Base-by-base conservation (phyloP, 805 yeast genomes). In the Metschnikowia bowlesiae region DNA sequence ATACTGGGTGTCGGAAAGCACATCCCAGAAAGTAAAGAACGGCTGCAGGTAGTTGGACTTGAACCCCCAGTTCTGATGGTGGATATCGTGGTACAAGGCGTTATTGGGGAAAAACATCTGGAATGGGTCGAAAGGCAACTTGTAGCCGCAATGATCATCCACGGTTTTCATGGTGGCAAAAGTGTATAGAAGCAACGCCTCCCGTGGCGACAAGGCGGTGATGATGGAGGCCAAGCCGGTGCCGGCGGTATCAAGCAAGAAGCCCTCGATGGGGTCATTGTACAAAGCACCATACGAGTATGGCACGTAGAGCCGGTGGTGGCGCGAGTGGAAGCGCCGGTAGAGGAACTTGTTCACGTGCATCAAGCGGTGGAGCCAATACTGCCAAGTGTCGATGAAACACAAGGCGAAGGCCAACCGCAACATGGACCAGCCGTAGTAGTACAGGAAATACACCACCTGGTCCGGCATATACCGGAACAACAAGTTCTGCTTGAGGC, bases 91-190 rank as follows among this genome's bases (percentile, higher is more conserved):
- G 68, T 90, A 94, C 32, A 90, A 86, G 11, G 98, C 87, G 65
- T 94, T 90, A 72, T 94, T 94, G 55, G 97, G 98, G 80, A 94
- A 94, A 22, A 92, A 50, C 39, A 82, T 64, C 74, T 94, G 99
- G 77, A 94, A 87, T 22, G 91, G 83, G 68, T 94, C 99, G 66
- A 74, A 87, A 13, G 98, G 98, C 49, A 94, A 74, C 30, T 91
- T 83, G 68, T 92, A 94, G n/a, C 99, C 99, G 68, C 98, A 94
- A 70, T 94, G 99, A 67, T 94, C 99, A 66, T 94, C 98, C 45
- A 94, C 96, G 1, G 99, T 94, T 69, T 94, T 94, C 80, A 94
- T 69, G 1, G 99, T 94, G 13, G 97, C 88, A 66, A 94, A 89
- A 1, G 92, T 83, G 69, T 76, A 94, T 49, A 94, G 71, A 10